These are phyloP conservation scores for Blepharisma undulans DNA, from an alignment of 169 alveolate species.

Conservation along the genomic window DNA sequence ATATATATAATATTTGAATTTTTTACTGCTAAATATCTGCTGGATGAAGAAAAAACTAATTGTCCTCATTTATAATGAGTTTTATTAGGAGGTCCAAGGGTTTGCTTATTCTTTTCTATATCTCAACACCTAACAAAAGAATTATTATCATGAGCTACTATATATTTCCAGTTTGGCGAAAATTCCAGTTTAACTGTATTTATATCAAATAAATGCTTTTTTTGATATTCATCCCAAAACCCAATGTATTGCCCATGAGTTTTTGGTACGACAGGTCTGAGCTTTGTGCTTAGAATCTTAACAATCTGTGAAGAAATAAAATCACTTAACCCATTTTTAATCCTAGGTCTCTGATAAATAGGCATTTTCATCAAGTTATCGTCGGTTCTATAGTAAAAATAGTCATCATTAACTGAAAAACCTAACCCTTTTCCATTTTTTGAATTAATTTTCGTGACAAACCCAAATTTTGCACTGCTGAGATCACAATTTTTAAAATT, in stretches of 20 bases:
- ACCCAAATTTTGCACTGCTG: no score
- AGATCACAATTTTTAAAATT: no score
- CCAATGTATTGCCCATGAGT: not conserved
- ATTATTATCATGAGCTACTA: not conserved
- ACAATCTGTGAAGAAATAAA: not conserved
- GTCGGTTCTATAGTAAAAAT: no score
- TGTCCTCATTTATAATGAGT: not conserved
- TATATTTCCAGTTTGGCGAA: not conserved
- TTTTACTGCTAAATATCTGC: not conserved
- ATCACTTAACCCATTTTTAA: not conserved
- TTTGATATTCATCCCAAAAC: not conserved
- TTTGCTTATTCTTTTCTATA: not conserved
- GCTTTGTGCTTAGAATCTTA: not conserved
- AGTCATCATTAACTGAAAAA: no score
- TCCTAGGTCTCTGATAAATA: not conserved
- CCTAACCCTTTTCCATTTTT: no score
- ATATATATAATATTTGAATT: no score
- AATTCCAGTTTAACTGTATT: not conserved
- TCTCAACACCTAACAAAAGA: not conserved
- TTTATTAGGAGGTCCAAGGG: not conserved
- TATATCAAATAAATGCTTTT: no score
- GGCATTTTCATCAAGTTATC: not conserved
- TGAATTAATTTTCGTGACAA: no score
- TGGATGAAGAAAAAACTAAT: not conserved
- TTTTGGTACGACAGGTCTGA: not conserved